These are phyloP conservation scores for Candida cerambycidarum DNA, from an alignment of 805 yeast species.

Conservation along the genomic window DNA sequence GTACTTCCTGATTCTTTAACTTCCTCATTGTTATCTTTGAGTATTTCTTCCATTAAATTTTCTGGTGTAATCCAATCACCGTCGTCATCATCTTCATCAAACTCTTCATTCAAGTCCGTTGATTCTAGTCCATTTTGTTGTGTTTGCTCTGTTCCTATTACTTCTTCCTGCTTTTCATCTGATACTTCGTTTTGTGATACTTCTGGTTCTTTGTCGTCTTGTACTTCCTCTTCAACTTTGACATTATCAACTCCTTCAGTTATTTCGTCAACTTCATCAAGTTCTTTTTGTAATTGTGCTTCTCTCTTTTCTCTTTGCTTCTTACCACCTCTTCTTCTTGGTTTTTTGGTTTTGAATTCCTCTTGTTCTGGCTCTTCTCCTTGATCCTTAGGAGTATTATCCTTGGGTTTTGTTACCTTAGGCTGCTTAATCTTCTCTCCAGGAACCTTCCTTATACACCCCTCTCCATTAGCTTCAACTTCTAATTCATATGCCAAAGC, in stretches of 20 bases:
- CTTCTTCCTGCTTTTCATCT: background rate
- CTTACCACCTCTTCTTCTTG: slow-evolving; percentile 63
- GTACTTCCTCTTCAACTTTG: slow-evolving; percentile 12
- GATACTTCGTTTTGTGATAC: background rate
- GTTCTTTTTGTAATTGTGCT: slow-evolving; percentile 30
- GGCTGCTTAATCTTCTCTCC: slow-evolving; percentile 51
- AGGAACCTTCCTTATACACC: slow-evolving; percentile 70
- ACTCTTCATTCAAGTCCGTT: slow-evolving; percentile 42
- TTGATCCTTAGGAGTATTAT: too few species aligned
- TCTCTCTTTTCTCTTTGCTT: slow-evolving; percentile 61
- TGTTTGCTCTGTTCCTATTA: background rate
- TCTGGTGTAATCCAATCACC: slow-evolving; percentile 93
- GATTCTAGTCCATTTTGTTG: background rate
- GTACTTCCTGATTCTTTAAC: slow-evolving; percentile 36
- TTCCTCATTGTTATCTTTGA: slow-evolving; percentile 65
- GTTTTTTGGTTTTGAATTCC: slow-evolving; percentile 17
- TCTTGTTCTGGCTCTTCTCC: slow-evolving; percentile 3
- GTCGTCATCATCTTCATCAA: slow-evolving; percentile 77
- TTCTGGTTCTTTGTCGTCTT: background rate
- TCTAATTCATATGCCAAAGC: slow-evolving; percentile 91
- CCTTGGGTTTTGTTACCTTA: slow-evolving; percentile 8
- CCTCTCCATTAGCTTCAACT: slow-evolving; percentile 63
- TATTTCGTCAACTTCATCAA: slow-evolving; percentile 19
- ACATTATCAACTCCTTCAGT: slow-evolving; percentile 13
- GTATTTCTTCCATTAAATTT: slow-evolving; percentile 67